phyloP scores from a whole-genome alignment of 768 basidiomycete species.

The Boletales sp. region DNA sequence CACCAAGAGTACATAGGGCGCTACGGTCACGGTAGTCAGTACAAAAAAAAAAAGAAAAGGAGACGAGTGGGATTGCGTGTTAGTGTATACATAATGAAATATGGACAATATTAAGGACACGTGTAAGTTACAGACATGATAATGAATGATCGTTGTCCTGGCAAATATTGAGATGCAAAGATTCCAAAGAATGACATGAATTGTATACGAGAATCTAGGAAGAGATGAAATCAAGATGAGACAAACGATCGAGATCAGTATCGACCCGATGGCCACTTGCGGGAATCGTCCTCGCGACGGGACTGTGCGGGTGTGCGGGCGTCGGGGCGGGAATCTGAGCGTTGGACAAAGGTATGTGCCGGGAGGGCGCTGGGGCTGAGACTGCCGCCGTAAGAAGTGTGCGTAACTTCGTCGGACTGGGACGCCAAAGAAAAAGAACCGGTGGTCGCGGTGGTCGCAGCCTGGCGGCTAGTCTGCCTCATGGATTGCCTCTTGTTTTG shows the following conservation, averaged over 20 bases:
- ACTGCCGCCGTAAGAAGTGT: conserved; percentile 33
- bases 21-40: conserved; percentile 25
- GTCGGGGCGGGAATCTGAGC: conserved; percentile 39
- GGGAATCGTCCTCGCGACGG: conserved; percentile 47
- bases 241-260: conserved; percentile 39
- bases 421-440: conserved; percentile 42
- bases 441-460: conserved; percentile 41
- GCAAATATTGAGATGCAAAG: conserved; percentile 30
- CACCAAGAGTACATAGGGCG: conserved; percentile 27
- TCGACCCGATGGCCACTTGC: conserved; percentile 46
- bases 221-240: conserved; percentile 34
- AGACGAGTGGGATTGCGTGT: conserved; percentile 23
- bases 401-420: conserved; percentile 32
- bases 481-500: conserved; percentile 84
- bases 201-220: conserved; percentile 31
- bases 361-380: conserved; percentile 29
- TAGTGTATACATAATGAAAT: conserved; percentile 30
- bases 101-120: conserved; percentile 37
- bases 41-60: conserved; percentile 15
- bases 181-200: conserved; percentile 33
- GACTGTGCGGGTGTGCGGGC: conserved; percentile 26
- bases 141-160: conserved; percentile 37
- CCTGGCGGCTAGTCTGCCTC: conserved; percentile 72
- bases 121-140: conserved; percentile 33
- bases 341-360: conserved; percentile 37